Evolutionary conservation across 2,329 filamentous ascomycete genomes (phyloP).

Genomic region (Neofusicoccum laricinum): DNA sequence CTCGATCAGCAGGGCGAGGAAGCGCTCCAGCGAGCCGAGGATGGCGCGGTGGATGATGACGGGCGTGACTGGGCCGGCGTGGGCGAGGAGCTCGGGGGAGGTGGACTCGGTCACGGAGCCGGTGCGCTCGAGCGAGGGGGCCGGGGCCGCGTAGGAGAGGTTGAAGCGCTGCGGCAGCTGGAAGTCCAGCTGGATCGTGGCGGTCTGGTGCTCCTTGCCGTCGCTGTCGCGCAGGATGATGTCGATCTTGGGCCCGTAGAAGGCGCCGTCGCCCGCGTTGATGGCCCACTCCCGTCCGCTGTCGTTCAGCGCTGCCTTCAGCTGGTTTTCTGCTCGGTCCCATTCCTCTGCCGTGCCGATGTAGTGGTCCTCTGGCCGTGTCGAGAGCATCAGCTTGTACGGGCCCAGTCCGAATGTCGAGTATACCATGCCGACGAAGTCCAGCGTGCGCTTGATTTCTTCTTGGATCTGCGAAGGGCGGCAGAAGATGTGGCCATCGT

Average conservation of each 20-base stretch:
- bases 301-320: constrained; percentile 60
- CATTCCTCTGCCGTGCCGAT: constrained; percentile 73
- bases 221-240: constrained; percentile 71
- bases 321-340: constrained; percentile 64
- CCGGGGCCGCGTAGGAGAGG: constrained; percentile 69
- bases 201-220: constrained; percentile 84
- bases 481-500: constrained; percentile 96
- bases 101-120: background rate
- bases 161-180: constrained; percentile 81
- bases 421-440: constrained; percentile 73
- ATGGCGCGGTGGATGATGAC: constrained; percentile 85
- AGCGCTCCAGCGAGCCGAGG: constrained; percentile 77
- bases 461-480: constrained; percentile 69
- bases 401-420: constrained; percentile 66
- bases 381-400: constrained; percentile 76
- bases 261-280: constrained; percentile 80
- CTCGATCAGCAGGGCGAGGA: constrained; percentile 83
- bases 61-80: constrained; percentile 56
- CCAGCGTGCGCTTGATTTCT: constrained; percentile 71
- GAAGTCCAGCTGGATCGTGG: constrained; percentile 86
- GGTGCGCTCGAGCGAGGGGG: constrained; percentile 55
- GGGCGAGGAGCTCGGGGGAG: constrained; percentile 14
- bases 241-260: constrained; percentile 91
- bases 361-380: constrained; percentile 70
- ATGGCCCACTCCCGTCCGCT: constrained; percentile 68